A percentile compares a stretch with the other conserved stretches of the same genome.
Conservation (phyloP, 768 basidiomycete genomes). For the Tylopilus balloui region DNA sequence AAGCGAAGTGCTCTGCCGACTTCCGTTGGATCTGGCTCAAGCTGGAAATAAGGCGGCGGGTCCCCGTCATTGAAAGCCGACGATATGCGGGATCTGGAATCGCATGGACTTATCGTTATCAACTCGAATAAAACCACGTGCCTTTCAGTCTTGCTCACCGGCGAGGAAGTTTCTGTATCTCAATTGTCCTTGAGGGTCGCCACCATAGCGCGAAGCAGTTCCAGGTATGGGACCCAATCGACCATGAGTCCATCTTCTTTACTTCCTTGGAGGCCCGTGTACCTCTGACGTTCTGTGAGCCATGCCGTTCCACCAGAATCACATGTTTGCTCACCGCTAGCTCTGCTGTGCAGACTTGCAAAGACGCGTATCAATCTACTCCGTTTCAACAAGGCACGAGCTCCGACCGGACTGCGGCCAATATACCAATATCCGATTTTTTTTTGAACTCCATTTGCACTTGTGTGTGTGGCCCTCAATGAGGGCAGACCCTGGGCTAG, state of each 20-base stretch:
- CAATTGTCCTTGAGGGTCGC: slow-evolving; percentile 60
- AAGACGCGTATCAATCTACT: background rate
- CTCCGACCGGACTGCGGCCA: background rate
- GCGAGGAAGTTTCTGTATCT: slow-evolving; percentile 56
- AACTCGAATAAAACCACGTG: slow-evolving; percentile 12
- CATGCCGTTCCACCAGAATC: background rate
- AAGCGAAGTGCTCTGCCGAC: slow-evolving; percentile 75
- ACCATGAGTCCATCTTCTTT: slow-evolving; percentile 17
- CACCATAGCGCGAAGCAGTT: slow-evolving; percentile 49
- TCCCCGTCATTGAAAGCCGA: slow-evolving; percentile 50
- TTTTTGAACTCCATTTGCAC: slow-evolving; percentile 41
- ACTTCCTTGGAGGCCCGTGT: slow-evolving; percentile 67
- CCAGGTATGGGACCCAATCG: background rate
- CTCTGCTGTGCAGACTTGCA: slow-evolving; percentile 39
- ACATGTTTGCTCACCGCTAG: slow-evolving; percentile 41
- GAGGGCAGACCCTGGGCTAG: too few species aligned
- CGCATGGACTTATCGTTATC: background rate
- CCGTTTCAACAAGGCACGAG: background rate
- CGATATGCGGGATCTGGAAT: slow-evolving; percentile 61
- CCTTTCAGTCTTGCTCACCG: slow-evolving; percentile 70
- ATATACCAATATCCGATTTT: too few species aligned
- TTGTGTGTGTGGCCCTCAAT: slow-evolving; percentile 74
- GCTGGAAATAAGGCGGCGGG: slow-evolving; percentile 69
- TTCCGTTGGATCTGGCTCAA: slow-evolving; percentile 61
- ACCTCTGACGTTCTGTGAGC: slow-evolving; percentile 47